These are phyloP conservation scores for Venturiaceae sp. DNA, from an alignment of 2,329 filamentous ascomycete species.

Conservation along the genomic window DNA sequence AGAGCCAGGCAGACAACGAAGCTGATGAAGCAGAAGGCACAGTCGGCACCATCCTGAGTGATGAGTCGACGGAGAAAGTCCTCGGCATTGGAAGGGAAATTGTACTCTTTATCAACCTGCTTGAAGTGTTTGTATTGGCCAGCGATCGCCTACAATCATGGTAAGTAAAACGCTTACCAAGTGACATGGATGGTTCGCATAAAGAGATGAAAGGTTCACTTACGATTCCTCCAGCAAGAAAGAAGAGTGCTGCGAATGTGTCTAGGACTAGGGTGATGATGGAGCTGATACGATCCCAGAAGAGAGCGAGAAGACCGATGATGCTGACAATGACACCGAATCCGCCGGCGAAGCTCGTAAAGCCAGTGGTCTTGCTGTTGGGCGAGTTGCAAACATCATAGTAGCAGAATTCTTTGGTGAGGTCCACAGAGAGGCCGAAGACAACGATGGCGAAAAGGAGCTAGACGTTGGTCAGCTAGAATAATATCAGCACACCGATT, in stretches of 20 bases:
- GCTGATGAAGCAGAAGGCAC: neutral
- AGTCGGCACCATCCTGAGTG: neutral
- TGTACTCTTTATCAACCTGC: neutral
- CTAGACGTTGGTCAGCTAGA: neutral
- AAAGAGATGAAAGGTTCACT: neutral
- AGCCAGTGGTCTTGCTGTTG: neutral
- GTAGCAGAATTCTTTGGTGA: neutral
- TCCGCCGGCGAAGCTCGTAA: neutral
- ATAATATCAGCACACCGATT: neutral
- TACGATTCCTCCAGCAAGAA: neutral
- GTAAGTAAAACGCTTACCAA: neutral
- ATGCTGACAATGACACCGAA: neutral
- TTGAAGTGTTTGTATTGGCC: neutral
- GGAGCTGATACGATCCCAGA: neutral
- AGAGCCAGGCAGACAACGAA: neutral
- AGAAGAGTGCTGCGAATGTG: neutral
- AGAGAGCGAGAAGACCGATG: neutral
- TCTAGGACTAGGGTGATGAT: neutral
- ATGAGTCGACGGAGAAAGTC: neutral
- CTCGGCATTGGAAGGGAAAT: neutral
- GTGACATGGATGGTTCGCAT: neutral
- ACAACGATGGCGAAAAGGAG: constrained; percentile 1
- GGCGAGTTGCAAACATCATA: neutral
- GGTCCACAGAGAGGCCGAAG: neutral
- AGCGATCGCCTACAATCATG: neutral